phyloP scores from a whole-genome alignment of 140 eudicot genomes.

The Senecio squalidus region DNA sequence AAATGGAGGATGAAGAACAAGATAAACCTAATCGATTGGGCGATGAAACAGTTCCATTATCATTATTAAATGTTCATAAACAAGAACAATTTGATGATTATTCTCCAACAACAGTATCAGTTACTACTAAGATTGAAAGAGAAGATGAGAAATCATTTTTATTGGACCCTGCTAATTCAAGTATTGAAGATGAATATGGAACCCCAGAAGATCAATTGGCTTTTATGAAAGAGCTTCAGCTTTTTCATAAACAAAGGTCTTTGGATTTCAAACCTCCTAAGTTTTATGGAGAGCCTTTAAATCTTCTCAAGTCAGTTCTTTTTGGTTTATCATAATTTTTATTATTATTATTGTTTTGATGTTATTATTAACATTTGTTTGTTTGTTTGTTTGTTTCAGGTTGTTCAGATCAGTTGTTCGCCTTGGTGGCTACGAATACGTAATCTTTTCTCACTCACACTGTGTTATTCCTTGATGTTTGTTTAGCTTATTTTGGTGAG shows the following conservation, averaged over 20 bases:
- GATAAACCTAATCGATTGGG: no score
- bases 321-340: not conserved
- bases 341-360: not conserved
- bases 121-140: no score
- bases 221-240: constrained; percentile 73
- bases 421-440: constrained; percentile 95
- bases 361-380: not conserved
- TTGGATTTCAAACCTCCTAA: constrained; percentile 80
- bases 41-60: no score
- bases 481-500: not conserved
- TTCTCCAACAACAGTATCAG: no score
- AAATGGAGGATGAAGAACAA: no score
- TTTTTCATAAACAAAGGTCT: constrained; percentile 62
- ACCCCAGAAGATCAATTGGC: constrained; percentile 74
- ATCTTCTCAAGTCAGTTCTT: constrained; percentile 63
- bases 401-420: constrained; percentile 83
- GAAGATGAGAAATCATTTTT: no score
- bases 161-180: no score
- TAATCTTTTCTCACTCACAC: constrained; percentile 34
- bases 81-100: no score
- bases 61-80: no score
- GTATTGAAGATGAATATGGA: constrained; percentile 61
- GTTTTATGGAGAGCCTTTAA: constrained; percentile 80
- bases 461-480: not conserved
- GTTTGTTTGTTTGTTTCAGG: constrained; percentile 33